Evolutionary conservation across 1,284 basidiomycete species (phyloP).

Genomic region (Phaffia rhodozyma): DNA sequence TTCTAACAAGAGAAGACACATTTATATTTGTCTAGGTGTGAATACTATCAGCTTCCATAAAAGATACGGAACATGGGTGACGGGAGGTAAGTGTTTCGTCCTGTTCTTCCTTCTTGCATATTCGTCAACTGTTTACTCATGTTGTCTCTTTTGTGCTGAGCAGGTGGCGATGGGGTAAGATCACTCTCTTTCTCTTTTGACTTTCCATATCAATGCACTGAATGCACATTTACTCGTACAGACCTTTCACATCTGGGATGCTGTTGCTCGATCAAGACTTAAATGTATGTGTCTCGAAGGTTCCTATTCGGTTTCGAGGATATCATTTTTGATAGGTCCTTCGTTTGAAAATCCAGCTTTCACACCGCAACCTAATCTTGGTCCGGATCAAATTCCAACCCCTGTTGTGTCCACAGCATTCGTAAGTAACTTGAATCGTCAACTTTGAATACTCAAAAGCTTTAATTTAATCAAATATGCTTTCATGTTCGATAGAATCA

Average conservation of each 20-base stretch:
- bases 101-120: not conserved
- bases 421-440: too few relatives aligned
- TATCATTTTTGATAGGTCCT: not conserved
- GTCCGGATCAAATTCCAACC: not conserved
- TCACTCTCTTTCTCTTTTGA: too few relatives aligned
- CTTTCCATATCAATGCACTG: slow-evolving; percentile 23
- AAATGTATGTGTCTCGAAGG: slow-evolving; percentile 49
- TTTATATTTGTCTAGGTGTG: slow-evolving; percentile 41
- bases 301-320: not conserved
- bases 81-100: slow-evolving; percentile 48
- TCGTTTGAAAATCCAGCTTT: not conserved
- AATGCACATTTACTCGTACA: slow-evolving; percentile 3
- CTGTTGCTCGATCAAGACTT: slow-evolving; percentile 41
- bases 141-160: not conserved
- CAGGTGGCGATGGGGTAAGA: too few relatives aligned
- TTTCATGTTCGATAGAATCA: not conserved
- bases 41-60: slow-evolving; percentile 90
- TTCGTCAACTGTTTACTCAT: not conserved
- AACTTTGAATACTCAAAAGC: too few relatives aligned
- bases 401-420: slow-evolving; percentile 14
- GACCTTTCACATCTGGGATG: slow-evolving; percentile 35
- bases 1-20: too few relatives aligned
- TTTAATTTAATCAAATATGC: too few relatives aligned
- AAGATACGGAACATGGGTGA: slow-evolving; percentile 84
- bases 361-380: not conserved